These are phyloP conservation scores for Acanthamoeba culbertsoni DNA, from an alignment of 208 protist species.

Conservation along the genomic window DNA sequence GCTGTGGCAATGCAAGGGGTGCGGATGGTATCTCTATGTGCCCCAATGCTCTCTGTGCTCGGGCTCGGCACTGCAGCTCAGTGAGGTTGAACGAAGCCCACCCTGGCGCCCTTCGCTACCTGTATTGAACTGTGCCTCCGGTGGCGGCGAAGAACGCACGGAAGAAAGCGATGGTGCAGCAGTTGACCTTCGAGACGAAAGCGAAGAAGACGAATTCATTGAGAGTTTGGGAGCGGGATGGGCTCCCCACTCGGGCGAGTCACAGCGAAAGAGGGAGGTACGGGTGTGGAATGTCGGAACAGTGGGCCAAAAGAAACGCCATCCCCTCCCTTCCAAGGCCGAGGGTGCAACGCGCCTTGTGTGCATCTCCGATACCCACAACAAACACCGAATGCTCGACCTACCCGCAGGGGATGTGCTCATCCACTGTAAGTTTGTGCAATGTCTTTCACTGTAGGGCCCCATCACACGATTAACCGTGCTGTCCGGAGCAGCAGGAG, in stretches of 20 bases:
- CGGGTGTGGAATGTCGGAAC: conserved; percentile 51
- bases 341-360: conserved; percentile 46
- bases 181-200: neutral
- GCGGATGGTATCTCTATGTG: conserved; percentile 13
- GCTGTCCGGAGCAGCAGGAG: neutral
- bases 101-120: neutral
- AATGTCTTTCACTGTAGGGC: no score
- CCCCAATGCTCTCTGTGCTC: neutral
- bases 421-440: conserved; percentile 5
- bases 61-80: neutral
- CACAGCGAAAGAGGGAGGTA: neutral
- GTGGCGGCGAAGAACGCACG: neutral
- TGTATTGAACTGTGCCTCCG: no score
- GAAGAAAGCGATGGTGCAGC: no score
- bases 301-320: neutral
- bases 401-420: conserved; percentile 26
- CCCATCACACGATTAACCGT: no score
- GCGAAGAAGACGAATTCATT: neutral
- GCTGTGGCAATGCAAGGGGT: neutral
- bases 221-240: neutral
- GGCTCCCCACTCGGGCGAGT: neutral
- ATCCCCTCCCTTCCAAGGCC: neutral
- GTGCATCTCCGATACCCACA: conserved; percentile 57
- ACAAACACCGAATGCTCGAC: neutral
- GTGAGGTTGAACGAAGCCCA: neutral